Conservation (phyloP, 768 basidiomycete genomes). For the Suillus fuscotomentosus region DNA sequence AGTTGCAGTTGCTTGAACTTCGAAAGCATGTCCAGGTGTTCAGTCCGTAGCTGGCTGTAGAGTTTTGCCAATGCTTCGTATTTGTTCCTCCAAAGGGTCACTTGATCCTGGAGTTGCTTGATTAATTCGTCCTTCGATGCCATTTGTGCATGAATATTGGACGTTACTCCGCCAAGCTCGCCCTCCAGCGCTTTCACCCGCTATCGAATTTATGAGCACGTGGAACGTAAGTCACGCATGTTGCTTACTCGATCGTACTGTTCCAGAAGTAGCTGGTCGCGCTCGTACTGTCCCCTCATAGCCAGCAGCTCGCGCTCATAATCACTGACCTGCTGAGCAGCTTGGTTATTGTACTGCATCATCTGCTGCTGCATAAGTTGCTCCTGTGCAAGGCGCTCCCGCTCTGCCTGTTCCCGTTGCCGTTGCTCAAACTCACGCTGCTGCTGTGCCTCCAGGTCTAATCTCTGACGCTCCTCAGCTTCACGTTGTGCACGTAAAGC, state of each 20-base stretch:
- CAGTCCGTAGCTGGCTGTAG: constrained; percentile 96
- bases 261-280: constrained; percentile 96
- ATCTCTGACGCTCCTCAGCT: constrained; percentile 77
- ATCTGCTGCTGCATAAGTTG: constrained; percentile 82
- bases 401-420: constrained; percentile 84
- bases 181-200: constrained; percentile 95
- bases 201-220: constrained; percentile 38
- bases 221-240: not conserved
- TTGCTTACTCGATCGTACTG: constrained; percentile 85
- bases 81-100: constrained; percentile 95
- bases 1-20: constrained; percentile 98
- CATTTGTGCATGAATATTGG: constrained; percentile 84
- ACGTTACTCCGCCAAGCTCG: constrained; percentile 72
- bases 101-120: constrained; percentile 94
- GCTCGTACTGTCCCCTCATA: constrained; percentile 96
- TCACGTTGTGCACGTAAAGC: constrained; percentile 80
- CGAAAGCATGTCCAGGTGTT: constrained; percentile 94
- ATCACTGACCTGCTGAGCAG: constrained; percentile 72
- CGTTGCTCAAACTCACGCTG: constrained; percentile 88
- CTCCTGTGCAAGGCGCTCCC: constrained; percentile 86
- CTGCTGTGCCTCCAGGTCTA: constrained; percentile 74
- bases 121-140: constrained; percentile 93
- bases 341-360: constrained; percentile 77
- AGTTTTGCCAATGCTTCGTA: constrained; percentile 98
- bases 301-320: constrained; percentile 88